These are phyloP conservation scores for Plectosphaerella cucumerina DNA, from an alignment of 2,329 filamentous ascomycete species.

Conservation along the genomic window DNA sequence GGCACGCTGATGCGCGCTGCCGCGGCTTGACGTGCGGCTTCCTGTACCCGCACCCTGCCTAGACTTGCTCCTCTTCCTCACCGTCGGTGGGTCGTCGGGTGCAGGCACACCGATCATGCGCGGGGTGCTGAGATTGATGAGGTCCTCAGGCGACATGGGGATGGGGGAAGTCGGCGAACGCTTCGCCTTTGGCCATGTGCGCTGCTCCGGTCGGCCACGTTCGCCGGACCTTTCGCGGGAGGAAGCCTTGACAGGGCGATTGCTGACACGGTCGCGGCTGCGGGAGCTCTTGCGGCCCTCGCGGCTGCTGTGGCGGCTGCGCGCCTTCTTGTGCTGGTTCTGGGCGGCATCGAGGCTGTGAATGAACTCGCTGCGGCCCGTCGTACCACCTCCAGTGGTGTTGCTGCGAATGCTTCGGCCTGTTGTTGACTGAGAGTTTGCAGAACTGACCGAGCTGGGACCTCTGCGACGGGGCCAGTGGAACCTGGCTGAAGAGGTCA, in stretches of 20 bases:
- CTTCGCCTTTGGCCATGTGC: conserved; percentile 70
- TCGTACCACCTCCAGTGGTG: conserved; percentile 23
- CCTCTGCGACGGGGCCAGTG: conserved; percentile 53
- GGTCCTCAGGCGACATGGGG: conserved; percentile 89
- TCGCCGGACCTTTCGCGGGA: conserved; percentile 63
- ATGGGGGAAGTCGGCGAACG: conserved; percentile 87
- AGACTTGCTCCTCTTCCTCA: conserved; percentile 35
- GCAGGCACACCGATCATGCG: conserved; percentile 21
- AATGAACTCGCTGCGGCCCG: conserved; percentile 70
- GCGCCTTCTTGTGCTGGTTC: conserved; percentile 51
- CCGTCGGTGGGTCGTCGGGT: conserved; percentile 36
- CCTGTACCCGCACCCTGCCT: conserved; percentile 7
- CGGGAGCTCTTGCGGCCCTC: conserved; percentile 37
- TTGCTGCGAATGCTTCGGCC: conserved; percentile 47
- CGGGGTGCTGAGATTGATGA: conserved; percentile 57
- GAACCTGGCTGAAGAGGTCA: conserved; percentile 47
- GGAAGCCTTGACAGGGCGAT: conserved; percentile 43
- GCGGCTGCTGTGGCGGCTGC: conserved; percentile 51
- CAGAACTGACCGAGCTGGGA: conserved; percentile 53
- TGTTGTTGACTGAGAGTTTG: conserved; percentile 51
- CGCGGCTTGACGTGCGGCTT: conserved; percentile 40
- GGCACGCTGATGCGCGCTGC: conserved; percentile 28
- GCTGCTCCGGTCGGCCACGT: conserved; percentile 61
- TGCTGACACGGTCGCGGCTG: conserved; percentile 38
- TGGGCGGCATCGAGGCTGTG: conserved; percentile 78